Evolutionary conservation across 2,329 filamentous ascomycete species (phyloP).

Genomic region (Rutstroemia sydowiana): DNA sequence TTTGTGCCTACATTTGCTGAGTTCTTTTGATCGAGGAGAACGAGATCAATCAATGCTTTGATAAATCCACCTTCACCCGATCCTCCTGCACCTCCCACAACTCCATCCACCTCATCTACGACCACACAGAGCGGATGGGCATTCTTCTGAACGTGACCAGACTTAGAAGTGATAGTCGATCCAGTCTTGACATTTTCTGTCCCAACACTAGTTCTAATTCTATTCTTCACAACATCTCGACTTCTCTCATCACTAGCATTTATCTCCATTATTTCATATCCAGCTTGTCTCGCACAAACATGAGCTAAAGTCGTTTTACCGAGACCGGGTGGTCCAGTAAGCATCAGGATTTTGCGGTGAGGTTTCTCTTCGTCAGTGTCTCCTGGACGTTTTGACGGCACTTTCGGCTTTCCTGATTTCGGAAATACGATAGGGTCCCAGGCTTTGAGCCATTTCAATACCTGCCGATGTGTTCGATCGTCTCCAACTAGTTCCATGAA

Average conservation of each 20-base stretch:
- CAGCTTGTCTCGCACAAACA: constrained; percentile 89
- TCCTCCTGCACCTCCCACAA: constrained; percentile 69
- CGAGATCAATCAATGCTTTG: constrained; percentile 86
- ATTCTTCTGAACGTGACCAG: constrained; percentile 55
- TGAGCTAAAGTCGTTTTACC: constrained; percentile 96
- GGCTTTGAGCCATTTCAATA: constrained; percentile 85
- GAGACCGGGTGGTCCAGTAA: constrained; percentile 86
- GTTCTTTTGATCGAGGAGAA: constrained; percentile 82
- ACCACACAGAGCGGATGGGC: constrained; percentile 87
- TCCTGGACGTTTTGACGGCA: constrained; percentile 37
- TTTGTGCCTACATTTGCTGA: constrained; percentile 32
- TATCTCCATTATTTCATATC: constrained; percentile 94
- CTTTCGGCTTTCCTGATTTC: constrained; percentile 49
- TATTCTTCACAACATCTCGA: constrained; percentile 78
- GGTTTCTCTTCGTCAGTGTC: constrained; percentile 60
- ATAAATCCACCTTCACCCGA: constrained; percentile 90
- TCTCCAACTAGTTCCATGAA: constrained; percentile 94
- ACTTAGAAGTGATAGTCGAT: constrained; percentile 43
- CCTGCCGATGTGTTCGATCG: constrained; percentile 83
- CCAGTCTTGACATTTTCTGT: constrained; percentile 88
- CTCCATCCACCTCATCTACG: constrained; percentile 94
- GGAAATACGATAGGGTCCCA: constrained; percentile 96
- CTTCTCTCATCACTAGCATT: constrained; percentile 96
- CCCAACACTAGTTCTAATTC: constrained; percentile 84
- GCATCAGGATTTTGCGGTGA: constrained; percentile 79